Percentiles rank a stretch among this genome's conserved stretches.
Conservation (phyloP, 257 asterid genomes). For the Dorcoceras hygrometricum region DNA sequence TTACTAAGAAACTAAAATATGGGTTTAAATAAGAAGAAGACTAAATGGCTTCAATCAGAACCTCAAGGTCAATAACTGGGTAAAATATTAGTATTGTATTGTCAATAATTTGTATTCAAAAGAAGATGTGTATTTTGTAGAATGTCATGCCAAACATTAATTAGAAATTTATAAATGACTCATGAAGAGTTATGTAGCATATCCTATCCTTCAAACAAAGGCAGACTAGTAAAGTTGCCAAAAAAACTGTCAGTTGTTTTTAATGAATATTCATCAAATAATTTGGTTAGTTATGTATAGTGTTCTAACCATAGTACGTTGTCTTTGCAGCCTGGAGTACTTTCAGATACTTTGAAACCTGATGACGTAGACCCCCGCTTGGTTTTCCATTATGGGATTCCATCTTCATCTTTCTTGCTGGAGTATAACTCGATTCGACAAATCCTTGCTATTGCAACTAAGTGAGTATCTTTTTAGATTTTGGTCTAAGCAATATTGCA, state of each 20-base stretch:
- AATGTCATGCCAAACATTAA: not conserved
- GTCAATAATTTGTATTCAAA: not conserved
- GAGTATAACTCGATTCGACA: slow-evolving; percentile 64
- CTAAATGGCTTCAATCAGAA: not conserved
- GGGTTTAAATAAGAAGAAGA: too few relatives aligned
- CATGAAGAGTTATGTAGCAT: not conserved
- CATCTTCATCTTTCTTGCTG: slow-evolving; percentile 55
- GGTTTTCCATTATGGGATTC: slow-evolving; percentile 84
- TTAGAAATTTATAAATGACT: not conserved
- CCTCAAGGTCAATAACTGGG: not conserved
- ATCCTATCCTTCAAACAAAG: not conserved
- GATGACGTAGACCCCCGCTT: slow-evolving; percentile 61
- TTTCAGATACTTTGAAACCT: slow-evolving; percentile 56
- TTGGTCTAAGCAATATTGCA: not conserved
- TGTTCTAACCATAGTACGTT: not conserved
- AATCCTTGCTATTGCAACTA: slow-evolving; percentile 74
- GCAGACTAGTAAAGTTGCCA: not conserved
- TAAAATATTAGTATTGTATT: too few relatives aligned
- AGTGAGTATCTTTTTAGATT: slow-evolving; percentile 38
- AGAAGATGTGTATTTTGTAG: not conserved
- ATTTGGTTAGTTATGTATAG: not conserved
- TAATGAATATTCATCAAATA: not conserved
- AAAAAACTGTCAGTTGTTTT: not conserved
- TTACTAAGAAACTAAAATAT: too few relatives aligned
- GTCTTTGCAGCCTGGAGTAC: slow-evolving; percentile 63